A percentile compares a stretch with the other conserved stretches of the same genome.
phyloP scores from a whole-genome alignment of 768 basidiomycete species.

The Inosperma sp. region DNA sequence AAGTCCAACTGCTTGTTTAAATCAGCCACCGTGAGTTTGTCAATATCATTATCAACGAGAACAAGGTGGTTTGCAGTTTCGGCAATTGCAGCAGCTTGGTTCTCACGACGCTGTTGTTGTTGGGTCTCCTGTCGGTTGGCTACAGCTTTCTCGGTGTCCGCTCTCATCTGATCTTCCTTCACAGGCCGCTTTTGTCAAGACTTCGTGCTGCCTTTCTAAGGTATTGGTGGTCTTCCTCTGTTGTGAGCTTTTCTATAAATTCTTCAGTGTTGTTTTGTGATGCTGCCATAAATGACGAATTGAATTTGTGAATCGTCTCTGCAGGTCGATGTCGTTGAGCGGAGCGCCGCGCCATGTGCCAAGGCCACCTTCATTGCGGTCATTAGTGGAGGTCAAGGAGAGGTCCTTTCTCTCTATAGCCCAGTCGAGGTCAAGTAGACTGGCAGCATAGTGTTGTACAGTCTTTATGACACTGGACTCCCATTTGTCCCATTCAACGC shows the following conservation, averaged over 20 bases:
- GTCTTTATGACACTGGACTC: conserved; percentile 8
- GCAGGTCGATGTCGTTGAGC: background rate
- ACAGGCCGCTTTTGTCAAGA: too few relatives aligned
- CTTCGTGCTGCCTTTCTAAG: conserved; percentile 6
- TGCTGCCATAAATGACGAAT: conserved; percentile 5
- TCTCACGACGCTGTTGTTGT: too few relatives aligned
- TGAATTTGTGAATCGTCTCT: conserved; percentile 16
- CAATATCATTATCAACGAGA: too few relatives aligned
- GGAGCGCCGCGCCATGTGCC: conserved; percentile 12
- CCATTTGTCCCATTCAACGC: conserved; percentile 11
- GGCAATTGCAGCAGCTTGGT: too few relatives aligned
- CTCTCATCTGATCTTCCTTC: too few relatives aligned
- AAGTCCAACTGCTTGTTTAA: too few relatives aligned
- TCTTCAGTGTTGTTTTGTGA: conserved; percentile 8
- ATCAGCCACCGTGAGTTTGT: too few relatives aligned
- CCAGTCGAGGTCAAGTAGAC: conserved; percentile 14
- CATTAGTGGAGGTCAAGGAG: conserved; percentile 24
- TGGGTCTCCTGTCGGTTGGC: too few relatives aligned
- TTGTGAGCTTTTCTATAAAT: conserved; percentile 2
- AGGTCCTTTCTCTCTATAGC: conserved; percentile 6
- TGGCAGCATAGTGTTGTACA: conserved; percentile 6
- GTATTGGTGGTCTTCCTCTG: conserved; percentile 9
- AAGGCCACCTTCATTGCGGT: conserved; percentile 24
- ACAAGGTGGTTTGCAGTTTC: too few relatives aligned
- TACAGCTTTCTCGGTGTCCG: too few relatives aligned